Conservation (phyloP, 768 basidiomycete species). For the Rhodocollybia butyracea region DNA sequence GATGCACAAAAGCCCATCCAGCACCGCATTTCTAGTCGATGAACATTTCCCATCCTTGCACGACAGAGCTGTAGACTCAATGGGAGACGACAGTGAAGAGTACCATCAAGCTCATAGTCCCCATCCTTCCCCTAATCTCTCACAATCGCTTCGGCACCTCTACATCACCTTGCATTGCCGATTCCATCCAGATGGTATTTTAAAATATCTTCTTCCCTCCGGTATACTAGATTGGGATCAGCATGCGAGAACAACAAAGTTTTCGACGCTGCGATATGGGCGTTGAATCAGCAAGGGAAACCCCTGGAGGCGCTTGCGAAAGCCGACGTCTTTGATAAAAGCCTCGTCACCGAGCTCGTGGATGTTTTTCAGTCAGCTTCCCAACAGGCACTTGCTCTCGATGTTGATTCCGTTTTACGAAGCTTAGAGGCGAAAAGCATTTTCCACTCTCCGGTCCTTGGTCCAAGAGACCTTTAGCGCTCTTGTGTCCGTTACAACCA, state of each 20-base stretch:
- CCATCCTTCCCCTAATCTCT: slow-evolving; percentile 41
- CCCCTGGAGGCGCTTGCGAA: slow-evolving; percentile 67
- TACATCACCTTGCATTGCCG: slow-evolving; percentile 76
- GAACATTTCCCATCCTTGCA: slow-evolving; percentile 67
- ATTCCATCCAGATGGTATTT: slow-evolving; percentile 57
- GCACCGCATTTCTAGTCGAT: slow-evolving; percentile 74
- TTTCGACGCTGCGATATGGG: slow-evolving; percentile 83
- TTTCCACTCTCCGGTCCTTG: slow-evolving; percentile 62
- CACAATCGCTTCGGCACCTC: slow-evolving; percentile 45
- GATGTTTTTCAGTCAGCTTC: slow-evolving; percentile 26
- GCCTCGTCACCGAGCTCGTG: slow-evolving; percentile 43
- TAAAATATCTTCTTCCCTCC: slow-evolving; percentile 53
- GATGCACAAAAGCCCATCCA: slow-evolving; percentile 53
- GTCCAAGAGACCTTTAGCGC: slow-evolving; percentile 83
- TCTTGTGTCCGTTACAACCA: slow-evolving; percentile 81
- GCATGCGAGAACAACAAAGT: slow-evolving; percentile 67
- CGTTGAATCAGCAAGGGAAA: slow-evolving; percentile 59
- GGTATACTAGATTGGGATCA: slow-evolving; percentile 52
- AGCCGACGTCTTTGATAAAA: slow-evolving; percentile 55
- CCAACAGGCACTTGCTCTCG: neutral
- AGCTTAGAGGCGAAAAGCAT: slow-evolving; percentile 44
- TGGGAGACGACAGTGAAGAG: slow-evolving; percentile 43
- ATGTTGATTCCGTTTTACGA: neutral
- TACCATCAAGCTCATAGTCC: slow-evolving; percentile 19
- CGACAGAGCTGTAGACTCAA: slow-evolving; percentile 48